Base-by-base conservation (phyloP, 2,329 filamentous ascomycete genomes). In the Calcarisporium arbuscula region DNA sequence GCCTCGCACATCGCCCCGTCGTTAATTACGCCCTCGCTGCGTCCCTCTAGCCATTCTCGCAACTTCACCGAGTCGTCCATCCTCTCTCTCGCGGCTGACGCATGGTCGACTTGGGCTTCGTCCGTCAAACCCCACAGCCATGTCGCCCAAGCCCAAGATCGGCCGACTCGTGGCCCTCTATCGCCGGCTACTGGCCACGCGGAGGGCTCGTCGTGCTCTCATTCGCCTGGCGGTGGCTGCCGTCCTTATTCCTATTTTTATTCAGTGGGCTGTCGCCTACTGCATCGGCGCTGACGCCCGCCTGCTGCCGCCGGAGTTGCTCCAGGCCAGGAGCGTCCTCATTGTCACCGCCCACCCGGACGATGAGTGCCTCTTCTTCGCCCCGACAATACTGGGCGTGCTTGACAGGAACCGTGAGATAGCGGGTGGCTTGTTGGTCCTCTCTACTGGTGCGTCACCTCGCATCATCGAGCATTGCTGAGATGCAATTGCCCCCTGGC, bases 341-440 rank as follows among this genome's bases (percentile, higher is more conserved):
- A 47, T 63, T 20, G 56, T 64, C 10, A 63, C 60, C 10, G 59
- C 61, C 3, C 58, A 61, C 26, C 53, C 53, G 11, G 60, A 59
- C 21, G 58, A 62, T 7, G 69, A 70, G 42, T 58, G 53, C 19
- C 48, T 57, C 6, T 58, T 56, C 36, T 56, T 56, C 28, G 38
- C 54, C 5, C 54, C 54, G 4, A 52, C 45, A 35, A 53, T 57
- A 6, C 31, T 58, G 21, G 54, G 53, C 19, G 42, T 56, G 8
- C 41, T 57, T 29, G 51, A 51, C 27, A 35, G 51, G n/a, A 52
- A 54, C 31, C 49, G 30, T 28, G 31, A 34, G 2, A 40, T 49
- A 8, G 49, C 39, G 8, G 54, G 54, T 0, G 47, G 47, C 0
- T 28, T 57, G 41, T 35, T 46, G 18, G 53, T 53, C 30, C 53